Base-by-base conservation (phyloP, 2,329 filamentous ascomycete genomes). In the Nakataea oryzae region DNA sequence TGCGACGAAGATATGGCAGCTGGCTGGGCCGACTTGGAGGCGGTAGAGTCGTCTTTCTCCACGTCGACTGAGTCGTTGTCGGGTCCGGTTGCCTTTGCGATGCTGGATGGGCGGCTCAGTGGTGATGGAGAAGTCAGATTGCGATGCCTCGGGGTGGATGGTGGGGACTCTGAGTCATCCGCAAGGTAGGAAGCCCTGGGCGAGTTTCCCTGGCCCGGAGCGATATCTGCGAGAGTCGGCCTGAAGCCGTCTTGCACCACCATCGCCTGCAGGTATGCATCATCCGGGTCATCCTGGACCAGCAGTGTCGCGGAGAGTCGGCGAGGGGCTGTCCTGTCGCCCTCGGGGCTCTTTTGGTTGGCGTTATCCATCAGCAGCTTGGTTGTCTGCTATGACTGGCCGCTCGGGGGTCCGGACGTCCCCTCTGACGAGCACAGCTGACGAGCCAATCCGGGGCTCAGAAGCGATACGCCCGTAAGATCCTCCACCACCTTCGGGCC, bases 11-110 rank as follows among this genome's bases (percentile, higher is more conserved):
- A 50, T 50, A 50, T 50, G 41, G 21, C 3, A 17, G 21, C 41
- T 50, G 41, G 41, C 41, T 50, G 17, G 7, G 41, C 41, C 41
- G 41, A 50, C 41, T 50, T 50, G 41, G 41, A 24, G 41, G 41
- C 41, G 21, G 41, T n/a, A n/a, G 41, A 50, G 41, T 9, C 41
- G 41, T 50, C 41, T 17, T 50, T 50, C 41, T 24, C 17, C 21
- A n/a, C 9, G 41, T 9, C 41, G 21, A 85, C 74, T 21, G 80
- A 79, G 64, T 84, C 81, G 29, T 78, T 73, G 9, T 60, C 24
- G 8, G 71, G 74, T 14, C 73, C 74, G 6, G 75, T 76, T n/a
- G 79, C 75, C 65, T 87, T 87, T 17, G 80, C 75, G 58, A 80
- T 80, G 70, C 84, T 86, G 3, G 82, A 83, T 17, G 69, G 68